Conservation (phyloP, 371 early-diverging fungal species). For the Circinella minor region DNA sequence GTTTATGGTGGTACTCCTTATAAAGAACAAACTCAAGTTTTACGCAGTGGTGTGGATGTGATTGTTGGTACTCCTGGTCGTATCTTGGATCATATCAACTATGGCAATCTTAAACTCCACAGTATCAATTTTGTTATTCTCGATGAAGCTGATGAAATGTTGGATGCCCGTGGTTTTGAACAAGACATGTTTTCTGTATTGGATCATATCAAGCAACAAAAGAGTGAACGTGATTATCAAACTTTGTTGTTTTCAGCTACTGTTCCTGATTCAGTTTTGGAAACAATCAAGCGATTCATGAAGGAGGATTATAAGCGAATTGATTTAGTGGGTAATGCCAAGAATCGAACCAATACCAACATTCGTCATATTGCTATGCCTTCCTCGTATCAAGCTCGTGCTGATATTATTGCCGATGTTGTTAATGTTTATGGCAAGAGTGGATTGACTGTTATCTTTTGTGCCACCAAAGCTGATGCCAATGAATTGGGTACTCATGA, state of each 20-base stretch:
- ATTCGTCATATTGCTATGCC: constrained; percentile 85
- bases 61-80: constrained; percentile 99
- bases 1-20: constrained; percentile 91
- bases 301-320: constrained; percentile 80
- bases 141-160: constrained; percentile 97
- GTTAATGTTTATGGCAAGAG: constrained; percentile 81
- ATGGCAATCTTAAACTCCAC: constrained; percentile 77
- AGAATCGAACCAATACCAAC: constrained; percentile 78
- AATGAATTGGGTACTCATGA: constrained; percentile 86
- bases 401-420: constrained; percentile 84
- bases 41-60: constrained; percentile 92
- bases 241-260: constrained; percentile 90
- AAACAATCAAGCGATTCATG: constrained; percentile 85
- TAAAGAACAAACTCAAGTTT: constrained; percentile 74
- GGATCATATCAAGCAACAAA: constrained; percentile 77
- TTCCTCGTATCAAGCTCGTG: constrained; percentile 75
- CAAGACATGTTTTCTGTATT: constrained; percentile 91
- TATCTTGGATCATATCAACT: constrained; percentile 93
- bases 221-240: constrained; percentile 73
- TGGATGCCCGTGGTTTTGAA: constrained; percentile 95
- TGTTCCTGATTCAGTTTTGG: constrained; percentile 83
- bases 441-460: constrained; percentile 91
- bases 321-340: constrained; percentile 78
- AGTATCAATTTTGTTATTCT: constrained; percentile 78
- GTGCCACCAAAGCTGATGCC: constrained; percentile 91